Evolutionary conservation across 2,329 filamentous ascomycete genomes (phyloP).

Genomic region (Myriangium duriaei): DNA sequence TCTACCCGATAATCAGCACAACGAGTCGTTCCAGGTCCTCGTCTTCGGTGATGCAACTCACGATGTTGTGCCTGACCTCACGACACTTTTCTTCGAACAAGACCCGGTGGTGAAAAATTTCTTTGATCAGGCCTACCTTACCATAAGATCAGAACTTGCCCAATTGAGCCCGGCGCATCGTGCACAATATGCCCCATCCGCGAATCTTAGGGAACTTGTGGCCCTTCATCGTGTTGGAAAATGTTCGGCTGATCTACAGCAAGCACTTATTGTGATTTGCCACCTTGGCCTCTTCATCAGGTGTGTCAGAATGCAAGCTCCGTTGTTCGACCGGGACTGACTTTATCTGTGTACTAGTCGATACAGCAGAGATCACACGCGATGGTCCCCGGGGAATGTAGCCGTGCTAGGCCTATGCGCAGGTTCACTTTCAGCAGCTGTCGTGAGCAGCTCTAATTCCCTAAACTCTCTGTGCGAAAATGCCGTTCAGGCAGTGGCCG

Average conservation of each 20-base stretch:
- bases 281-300: constrained; percentile 15
- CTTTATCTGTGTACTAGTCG: no score
- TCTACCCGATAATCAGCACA: no score
- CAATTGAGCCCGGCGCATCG: constrained; percentile 11
- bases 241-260: constrained; percentile 13
- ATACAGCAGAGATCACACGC: background rate
- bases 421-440: constrained; percentile 15
- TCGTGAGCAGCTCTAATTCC: constrained; percentile 13
- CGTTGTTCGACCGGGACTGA: no score
- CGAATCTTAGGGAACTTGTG: constrained; percentile 3
- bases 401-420: constrained; percentile 16
- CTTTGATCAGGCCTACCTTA: constrained; percentile 10
- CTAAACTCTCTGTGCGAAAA: constrained; percentile 12
- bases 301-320: no score
- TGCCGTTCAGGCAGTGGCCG: constrained; percentile 22
- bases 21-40: no score
- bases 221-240: constrained; percentile 12
- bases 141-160: constrained; percentile 12
- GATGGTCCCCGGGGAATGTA: constrained; percentile 9
- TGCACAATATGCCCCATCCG: constrained; percentile 9
- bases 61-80: constrained; percentile 13
- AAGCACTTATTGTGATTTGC: constrained; percentile 14
- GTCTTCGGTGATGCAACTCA: constrained; percentile 17
- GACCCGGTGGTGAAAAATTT: constrained; percentile 13
- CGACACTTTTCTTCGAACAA: constrained; percentile 11